Evolutionary conservation across 2,329 filamentous ascomycete species (phyloP), one percentile per base, ranked within the genome.

Genomic region (Ascosphaera aggregata): DNA sequence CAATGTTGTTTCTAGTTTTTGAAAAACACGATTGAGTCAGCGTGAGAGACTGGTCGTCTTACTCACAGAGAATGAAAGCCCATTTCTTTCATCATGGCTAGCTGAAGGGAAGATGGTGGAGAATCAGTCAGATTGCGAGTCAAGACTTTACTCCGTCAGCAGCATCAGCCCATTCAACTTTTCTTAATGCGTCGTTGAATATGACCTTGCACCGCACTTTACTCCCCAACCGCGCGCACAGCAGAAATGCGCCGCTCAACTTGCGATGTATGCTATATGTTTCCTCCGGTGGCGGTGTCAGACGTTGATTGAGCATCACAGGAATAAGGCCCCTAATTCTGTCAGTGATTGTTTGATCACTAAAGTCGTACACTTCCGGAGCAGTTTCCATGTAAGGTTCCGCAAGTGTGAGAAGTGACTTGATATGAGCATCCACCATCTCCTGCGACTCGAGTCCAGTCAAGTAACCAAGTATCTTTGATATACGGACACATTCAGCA

Each of bases 211-310:
- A 94, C 41, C 65, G 65, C 2, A 98, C 85, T 45, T 72, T 68
- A 54, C 82, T 93, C 2, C 81, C 84, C 43, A 98, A 55, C 46
- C 74, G 70, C 0, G 89, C 85, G 56, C 89, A 98, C 15, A 98
- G 64, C 50, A 98, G 58, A 54, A 98, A 98, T 0, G 89, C 91
- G 0, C 89, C 89, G 54, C 84, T 93, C 40, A 98, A 61, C 62
- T 98, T 98, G 43, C 89, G 71, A 58, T 98, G 89, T 50, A 98
- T 59, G 54, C 78, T 86, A 53, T 98, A 98, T 39, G 89, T 98
- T 65, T 98, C 89, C 60, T 98, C 91, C 0, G 89, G 89, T 18
- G 91, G 89, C 18, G 89, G 86, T 13, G 81, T 73, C 16, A 98
- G 61, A 27, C 89, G 64, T 63, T 98, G 89, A 41, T 72, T 71